phyloP scores from a whole-genome alignment of 306 rosid genomes.

The Begonia fuchsioides region DNA sequence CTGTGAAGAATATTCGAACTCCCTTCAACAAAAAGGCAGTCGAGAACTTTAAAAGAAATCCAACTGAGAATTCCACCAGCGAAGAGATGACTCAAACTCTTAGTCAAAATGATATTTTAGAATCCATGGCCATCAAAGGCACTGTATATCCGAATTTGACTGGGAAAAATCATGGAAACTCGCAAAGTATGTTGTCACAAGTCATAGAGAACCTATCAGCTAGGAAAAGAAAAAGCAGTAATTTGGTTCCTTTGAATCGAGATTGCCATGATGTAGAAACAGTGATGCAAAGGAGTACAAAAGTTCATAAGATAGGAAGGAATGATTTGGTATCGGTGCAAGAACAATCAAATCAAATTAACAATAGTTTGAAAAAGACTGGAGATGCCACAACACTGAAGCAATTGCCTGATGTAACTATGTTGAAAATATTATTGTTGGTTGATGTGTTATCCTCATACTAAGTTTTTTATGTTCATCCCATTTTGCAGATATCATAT shows the following conservation, averaged over 20 bases:
- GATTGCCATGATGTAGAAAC: conserved; percentile 15
- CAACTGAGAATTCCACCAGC: conserved; percentile 14
- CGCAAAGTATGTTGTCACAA: conserved; percentile 20
- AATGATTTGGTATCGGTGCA: conserved; percentile 13
- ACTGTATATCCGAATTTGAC: conserved; percentile 20
- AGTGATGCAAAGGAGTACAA: conserved; percentile 21
- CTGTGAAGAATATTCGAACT: conserved; percentile 15
- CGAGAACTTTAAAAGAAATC: conserved; percentile 15
- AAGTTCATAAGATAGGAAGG: conserved; percentile 22
- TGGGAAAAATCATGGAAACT: conserved; percentile 11
- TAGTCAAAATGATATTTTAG: conserved; percentile 16
- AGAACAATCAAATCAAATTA: conserved; percentile 14
- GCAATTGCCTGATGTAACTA: conserved; percentile 39
- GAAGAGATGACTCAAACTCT: conserved; percentile 20
- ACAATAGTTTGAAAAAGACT: conserved; percentile 22
- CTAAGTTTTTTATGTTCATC: conserved; percentile 8
- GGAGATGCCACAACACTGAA: conserved; percentile 21
- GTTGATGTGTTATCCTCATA: neutral
- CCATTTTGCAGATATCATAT: conserved; percentile 42
- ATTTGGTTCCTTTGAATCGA: conserved; percentile 17
- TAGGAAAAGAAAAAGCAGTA: conserved; percentile 39
- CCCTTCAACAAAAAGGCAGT: conserved; percentile 10
- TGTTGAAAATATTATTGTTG: neutral
- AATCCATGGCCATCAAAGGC: neutral
- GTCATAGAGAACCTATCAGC: conserved; percentile 27